phyloP scores from a whole-genome alignment of 108 stramenopile species.

The Heterococcus sp. region DNA sequence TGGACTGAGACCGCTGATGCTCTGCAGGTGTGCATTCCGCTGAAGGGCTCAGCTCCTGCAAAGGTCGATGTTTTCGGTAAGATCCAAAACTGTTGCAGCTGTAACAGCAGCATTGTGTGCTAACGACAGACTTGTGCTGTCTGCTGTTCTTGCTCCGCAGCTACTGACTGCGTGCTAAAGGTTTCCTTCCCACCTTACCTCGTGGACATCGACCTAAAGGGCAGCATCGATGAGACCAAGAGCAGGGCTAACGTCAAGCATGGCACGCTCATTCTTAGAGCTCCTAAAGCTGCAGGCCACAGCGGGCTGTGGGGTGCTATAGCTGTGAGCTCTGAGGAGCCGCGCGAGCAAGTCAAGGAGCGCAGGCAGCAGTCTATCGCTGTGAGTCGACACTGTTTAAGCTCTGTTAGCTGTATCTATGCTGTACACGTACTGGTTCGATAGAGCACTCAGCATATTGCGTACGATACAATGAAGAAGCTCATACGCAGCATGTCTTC shows the following conservation, averaged over 20 bases:
- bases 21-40: conserved; percentile 22
- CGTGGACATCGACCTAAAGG: conserved; percentile 52
- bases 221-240: conserved; percentile 36
- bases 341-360: conserved; percentile 18
- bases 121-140: not conserved
- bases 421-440: too few species aligned
- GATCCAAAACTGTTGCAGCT: not conserved
- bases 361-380: conserved; percentile 47
- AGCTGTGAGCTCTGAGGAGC: conserved; percentile 9
- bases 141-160: not conserved
- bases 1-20: conserved; percentile 19
- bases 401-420: too few species aligned
- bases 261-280: conserved; percentile 46
- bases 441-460: too few species aligned
- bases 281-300: conserved; percentile 27
- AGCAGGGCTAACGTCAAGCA: conserved; percentile 35
- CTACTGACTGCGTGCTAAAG: conserved; percentile 54
- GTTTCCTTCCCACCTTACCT: conserved; percentile 57
- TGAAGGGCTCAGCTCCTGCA: conserved; percentile 4
- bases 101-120: not conserved
- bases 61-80: conserved; percentile 41
- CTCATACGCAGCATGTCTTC: too few species aligned
- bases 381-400: conserved; percentile 22
- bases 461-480: too few species aligned
- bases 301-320: conserved; percentile 21